Evolutionary conservation across 148 eudicot genomes (phyloP).

Genomic region (Chenopodium berlandieri): DNA sequence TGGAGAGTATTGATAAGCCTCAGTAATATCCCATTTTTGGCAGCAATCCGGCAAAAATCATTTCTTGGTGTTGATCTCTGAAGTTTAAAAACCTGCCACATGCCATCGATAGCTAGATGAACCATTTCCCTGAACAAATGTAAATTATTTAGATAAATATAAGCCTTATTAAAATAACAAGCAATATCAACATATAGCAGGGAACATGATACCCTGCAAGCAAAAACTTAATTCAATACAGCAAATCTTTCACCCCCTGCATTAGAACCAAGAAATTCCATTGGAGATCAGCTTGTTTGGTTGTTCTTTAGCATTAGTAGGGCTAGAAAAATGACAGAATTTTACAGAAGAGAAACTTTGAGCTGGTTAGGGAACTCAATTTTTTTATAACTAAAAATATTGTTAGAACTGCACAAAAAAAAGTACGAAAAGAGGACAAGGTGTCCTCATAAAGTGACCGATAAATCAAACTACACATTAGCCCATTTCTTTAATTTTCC

Average conservation of each 20-base stretch:
- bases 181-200: not conserved
- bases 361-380: no score
- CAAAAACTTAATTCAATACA: not conserved
- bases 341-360: no score
- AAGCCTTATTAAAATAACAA: not conserved
- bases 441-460: no score
- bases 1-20: constrained; percentile 91
- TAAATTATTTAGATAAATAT: constrained; percentile 14
- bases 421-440: no score
- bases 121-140: constrained; percentile 86
- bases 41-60: constrained; percentile 95
- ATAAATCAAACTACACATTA: no score
- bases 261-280: not conserved
- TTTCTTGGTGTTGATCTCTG: constrained; percentile 85
- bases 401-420: not conserved
- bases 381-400: no score
- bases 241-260: not conserved
- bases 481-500: no score
- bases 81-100: constrained; percentile 99
- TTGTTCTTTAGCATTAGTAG: no score
- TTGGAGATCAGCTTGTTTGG: no score
- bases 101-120: constrained; percentile 98
- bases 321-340: no score
- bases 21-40: constrained; percentile 81
- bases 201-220: not conserved